Conservation (phyloP, 2,329 filamentous ascomycete species). For the Phaeosphaeriaceae sp. region DNA sequence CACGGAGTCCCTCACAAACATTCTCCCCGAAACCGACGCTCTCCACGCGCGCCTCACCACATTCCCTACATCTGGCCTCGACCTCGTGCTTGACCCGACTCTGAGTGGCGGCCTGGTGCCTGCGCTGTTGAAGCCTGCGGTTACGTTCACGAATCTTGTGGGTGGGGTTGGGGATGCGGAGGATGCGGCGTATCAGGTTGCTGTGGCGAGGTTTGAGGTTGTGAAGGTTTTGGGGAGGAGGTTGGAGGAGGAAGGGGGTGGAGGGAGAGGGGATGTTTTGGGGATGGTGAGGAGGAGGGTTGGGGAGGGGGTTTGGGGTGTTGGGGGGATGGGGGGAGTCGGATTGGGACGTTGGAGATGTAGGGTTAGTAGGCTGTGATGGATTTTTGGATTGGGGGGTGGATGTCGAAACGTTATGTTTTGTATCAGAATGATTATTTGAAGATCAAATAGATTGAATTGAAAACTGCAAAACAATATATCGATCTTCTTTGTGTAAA, state of each 20-base stretch:
- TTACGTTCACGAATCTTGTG: constrained; percentile 64
- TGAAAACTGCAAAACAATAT: no score
- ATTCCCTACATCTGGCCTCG: constrained; percentile 53
- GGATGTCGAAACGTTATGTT: no score
- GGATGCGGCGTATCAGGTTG: constrained; percentile 63
- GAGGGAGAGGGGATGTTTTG: constrained; percentile 50
- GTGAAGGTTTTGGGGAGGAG: constrained; percentile 56
- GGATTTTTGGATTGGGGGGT: no score
- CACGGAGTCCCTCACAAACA: constrained; percentile 46
- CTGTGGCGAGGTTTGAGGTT: constrained; percentile 63
- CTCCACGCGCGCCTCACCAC: constrained; percentile 50
- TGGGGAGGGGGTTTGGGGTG: constrained; percentile 52
- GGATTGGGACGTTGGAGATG: constrained; percentile 54
- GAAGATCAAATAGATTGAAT: no score
- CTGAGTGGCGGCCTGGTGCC: constrained; percentile 59
- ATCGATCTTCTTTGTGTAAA: no score
- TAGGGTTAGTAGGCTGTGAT: no score
- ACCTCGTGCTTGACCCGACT: constrained; percentile 60
- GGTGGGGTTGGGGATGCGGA: constrained; percentile 63
- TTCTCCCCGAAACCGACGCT: constrained; percentile 58
- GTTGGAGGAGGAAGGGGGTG: constrained; percentile 48
- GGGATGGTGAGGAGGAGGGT: constrained; percentile 51
- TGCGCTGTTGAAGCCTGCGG: constrained; percentile 63
- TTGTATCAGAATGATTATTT: no score
- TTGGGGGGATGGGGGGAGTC: constrained; percentile 51